Percentiles rank a stretch among this genome's conserved stretches.
Conservation (phyloP, 208 protist genomes). For the Blechomonas ayalai region DNA sequence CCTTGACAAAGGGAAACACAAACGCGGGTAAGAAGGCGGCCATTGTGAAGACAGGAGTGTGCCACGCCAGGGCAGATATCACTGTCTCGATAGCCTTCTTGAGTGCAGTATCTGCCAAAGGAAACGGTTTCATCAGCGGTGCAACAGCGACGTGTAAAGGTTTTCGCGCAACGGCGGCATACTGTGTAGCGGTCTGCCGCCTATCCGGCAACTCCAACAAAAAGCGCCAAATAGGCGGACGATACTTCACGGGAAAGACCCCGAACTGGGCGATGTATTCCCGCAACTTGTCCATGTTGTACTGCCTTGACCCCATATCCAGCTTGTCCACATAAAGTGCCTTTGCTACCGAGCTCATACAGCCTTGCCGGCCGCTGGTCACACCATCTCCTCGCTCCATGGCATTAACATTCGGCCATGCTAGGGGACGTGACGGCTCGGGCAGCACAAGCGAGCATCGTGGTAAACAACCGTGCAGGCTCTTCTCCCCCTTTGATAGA, state of each 20-base stretch:
- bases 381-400: too few relatives aligned
- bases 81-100: slow-evolving; percentile 34
- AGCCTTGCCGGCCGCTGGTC: too few relatives aligned
- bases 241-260: slow-evolving; percentile 58
- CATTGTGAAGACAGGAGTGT: slow-evolving; percentile 56
- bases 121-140: slow-evolving; percentile 54
- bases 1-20: slow-evolving; percentile 62
- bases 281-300: slow-evolving; percentile 67
- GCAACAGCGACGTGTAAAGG: slow-evolving; percentile 39
- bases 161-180: slow-evolving; percentile 48
- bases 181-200: slow-evolving; percentile 44
- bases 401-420: too few relatives aligned
- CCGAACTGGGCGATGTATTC: slow-evolving; percentile 54
- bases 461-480: too few relatives aligned
- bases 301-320: slow-evolving; percentile 15
- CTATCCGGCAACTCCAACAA: slow-evolving; percentile 47
- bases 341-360: too few relatives aligned
- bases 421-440: too few relatives aligned
- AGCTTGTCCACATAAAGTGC: too few relatives aligned
- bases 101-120: slow-evolving; percentile 20
- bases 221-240: slow-evolving; percentile 76
- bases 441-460: too few relatives aligned
- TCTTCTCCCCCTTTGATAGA: too few relatives aligned
- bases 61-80: slow-evolving; percentile 64
- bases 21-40: slow-evolving; percentile 68